Conservation (phyloP, 2,329 filamentous ascomycete genomes). For the Bipolaris victoriae region DNA sequence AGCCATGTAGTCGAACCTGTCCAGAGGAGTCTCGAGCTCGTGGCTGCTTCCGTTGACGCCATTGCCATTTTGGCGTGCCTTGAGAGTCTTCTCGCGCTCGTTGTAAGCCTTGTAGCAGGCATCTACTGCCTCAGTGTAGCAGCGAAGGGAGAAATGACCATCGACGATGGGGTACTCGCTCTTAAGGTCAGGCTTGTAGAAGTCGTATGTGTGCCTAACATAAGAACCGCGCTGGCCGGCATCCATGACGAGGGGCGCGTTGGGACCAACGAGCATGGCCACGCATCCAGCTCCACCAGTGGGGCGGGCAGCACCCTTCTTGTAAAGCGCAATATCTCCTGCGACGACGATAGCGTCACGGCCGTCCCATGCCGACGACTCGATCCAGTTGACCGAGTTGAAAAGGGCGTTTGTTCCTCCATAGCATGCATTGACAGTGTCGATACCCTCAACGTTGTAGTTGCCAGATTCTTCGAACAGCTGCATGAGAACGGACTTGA, state of each 20-base stretch:
- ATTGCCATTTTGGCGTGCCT: constrained; percentile 52
- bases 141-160: constrained; percentile 60
- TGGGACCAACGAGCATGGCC: constrained; percentile 60
- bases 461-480: constrained; percentile 59
- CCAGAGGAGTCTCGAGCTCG: constrained; percentile 54
- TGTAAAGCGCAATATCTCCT: constrained; percentile 62
- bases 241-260: constrained; percentile 59
- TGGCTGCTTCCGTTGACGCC: constrained; percentile 44
- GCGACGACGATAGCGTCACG: constrained; percentile 60
- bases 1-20: constrained; percentile 62
- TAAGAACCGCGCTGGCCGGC: constrained; percentile 58
- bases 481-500: constrained; percentile 62
- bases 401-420: constrained; percentile 62
- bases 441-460: constrained; percentile 60
- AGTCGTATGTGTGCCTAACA: constrained; percentile 60
- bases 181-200: constrained; percentile 62
- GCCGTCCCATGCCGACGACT: constrained; percentile 61
- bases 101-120: constrained; percentile 62
- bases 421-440: constrained; percentile 62
- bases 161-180: constrained; percentile 62
- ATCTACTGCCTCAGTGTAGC: constrained; percentile 61
- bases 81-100: constrained; percentile 55
- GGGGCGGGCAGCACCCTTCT: constrained; percentile 60
- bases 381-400: constrained; percentile 61
- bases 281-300: constrained; percentile 61